Evolutionary conservation across 306 rosid genomes (phyloP).

Genomic region (Cucumis cinereus): DNA sequence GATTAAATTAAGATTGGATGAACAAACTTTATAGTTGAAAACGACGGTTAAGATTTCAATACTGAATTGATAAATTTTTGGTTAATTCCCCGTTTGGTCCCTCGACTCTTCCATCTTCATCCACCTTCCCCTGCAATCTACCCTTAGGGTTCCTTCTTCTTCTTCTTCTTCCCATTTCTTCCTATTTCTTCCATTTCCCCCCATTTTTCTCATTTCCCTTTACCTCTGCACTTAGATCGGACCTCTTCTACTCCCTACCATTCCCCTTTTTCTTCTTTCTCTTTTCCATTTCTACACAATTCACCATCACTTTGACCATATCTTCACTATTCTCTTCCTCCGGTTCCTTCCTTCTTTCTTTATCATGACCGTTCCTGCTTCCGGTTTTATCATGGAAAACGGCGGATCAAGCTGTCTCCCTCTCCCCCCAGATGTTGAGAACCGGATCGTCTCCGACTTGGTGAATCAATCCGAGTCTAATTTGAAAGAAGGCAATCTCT

Average conservation of each 20-base stretch:
- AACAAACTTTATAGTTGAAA: not conserved
- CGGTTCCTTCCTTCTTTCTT: not conserved
- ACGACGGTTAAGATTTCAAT: conserved; percentile 1
- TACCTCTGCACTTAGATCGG: not conserved
- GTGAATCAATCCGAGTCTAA: conserved; percentile 50
- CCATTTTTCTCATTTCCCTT: not conserved
- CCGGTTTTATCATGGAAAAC: conserved; percentile 53
- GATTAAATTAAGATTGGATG: not conserved
- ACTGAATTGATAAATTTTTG: not conserved
- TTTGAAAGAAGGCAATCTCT: conserved; percentile 71
- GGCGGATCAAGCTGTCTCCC: conserved; percentile 52
- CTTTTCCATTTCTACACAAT: not conserved
- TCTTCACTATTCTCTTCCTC: not conserved
- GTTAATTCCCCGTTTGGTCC: not conserved
- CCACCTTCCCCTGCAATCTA: conserved; percentile 1
- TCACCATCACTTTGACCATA: not conserved
- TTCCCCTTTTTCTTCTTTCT: not conserved
- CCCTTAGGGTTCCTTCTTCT: conserved; percentile 5
- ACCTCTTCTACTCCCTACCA: not conserved
- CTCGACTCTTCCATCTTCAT: not conserved
- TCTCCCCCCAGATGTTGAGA: conserved; percentile 68
- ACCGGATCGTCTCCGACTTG: conserved; percentile 56
- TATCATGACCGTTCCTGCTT: conserved; percentile 68
- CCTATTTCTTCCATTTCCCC: not conserved
- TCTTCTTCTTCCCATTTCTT: not conserved